Evolutionary conservation across 495 filamentous ascomycete genomes (phyloP), one percentile per base, ranked within the genome.

Genomic region (Aspergillus taichungensis): DNA sequence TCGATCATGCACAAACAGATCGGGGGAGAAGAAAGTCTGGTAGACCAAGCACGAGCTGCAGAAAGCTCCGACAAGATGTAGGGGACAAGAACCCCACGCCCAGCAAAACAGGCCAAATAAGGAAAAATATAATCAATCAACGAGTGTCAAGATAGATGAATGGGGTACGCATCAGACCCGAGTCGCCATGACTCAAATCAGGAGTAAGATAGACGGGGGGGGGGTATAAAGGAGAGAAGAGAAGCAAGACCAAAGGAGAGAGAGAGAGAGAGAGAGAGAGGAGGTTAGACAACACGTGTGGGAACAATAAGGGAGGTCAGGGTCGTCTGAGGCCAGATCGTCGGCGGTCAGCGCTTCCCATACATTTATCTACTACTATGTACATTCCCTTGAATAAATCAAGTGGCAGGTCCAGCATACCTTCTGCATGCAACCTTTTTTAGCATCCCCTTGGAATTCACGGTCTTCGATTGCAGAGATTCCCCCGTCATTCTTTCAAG

Each of bases 311-410:
- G 40, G 42, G 47, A 54, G 50, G 55, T 53, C 62, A 56, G 43
- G 40, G 51, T 57, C 45, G 46, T 55, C 61, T 64, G 43, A 63
- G 61, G 60, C 54, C 56, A 64, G 57, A 65, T 62, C 60, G 52
- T 57, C 62, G 57, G 44, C 28, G 39, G 50, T 44, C 42, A 37
- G 44, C 56, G n/a, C n/a, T n/a, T n/a, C n/a, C n/a, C 14, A 53
- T 42, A 12, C 30, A 33, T 30, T 30, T 13, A 13, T 31, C n/a
- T 40, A 13, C 30, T 8, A 8, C 36, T 24, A 11, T 18, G 33
- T 30, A 30, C 31, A 6, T 36, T 30, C 39, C 41, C 37, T 30
- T 7, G 12, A 28, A 10, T 40, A 27, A 40, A 28, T 28, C 24
- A 11, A 28, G 37, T 40, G 37, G 37, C 37, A 40, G 37, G 37